Conservation (phyloP, 345 rosid species). For the Arabis hirsuta region DNA sequence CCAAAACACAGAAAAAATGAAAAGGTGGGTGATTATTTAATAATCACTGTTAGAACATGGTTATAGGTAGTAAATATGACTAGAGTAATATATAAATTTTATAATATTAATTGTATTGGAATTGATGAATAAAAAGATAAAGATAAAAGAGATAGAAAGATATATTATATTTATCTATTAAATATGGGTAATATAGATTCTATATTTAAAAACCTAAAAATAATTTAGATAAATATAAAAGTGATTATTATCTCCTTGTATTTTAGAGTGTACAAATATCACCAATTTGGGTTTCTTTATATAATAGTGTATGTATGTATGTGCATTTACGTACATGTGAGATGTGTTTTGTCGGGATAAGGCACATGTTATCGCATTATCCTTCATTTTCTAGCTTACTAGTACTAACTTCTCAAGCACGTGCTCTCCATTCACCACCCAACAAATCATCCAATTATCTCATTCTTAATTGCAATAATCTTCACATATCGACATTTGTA, state of each 20-base stretch:
- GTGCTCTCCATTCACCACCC: slow-evolving; percentile 45
- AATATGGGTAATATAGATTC: too few species aligned
- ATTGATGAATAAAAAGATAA: too few species aligned
- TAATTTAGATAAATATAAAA: too few species aligned
- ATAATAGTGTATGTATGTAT: slow-evolving; percentile 10
- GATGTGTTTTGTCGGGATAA: slow-evolving; percentile 47
- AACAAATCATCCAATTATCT: slow-evolving; percentile 38
- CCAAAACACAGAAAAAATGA: slow-evolving; percentile 5
- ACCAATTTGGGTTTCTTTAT: slow-evolving; percentile 10
- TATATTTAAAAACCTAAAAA: too few species aligned
- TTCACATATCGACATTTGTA: slow-evolving; percentile 31
- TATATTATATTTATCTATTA: too few species aligned
- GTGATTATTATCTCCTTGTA: slow-evolving; percentile 18
- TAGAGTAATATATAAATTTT: too few species aligned
- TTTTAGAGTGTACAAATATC: slow-evolving; percentile 10
- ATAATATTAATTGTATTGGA: too few species aligned
- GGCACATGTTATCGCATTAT: slow-evolving; percentile 48
- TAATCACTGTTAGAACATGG: too few species aligned
- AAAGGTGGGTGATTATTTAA: background rate
- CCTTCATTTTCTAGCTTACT: slow-evolving; percentile 44
- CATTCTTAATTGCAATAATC: slow-evolving; percentile 29
- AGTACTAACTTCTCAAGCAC: slow-evolving; percentile 42
- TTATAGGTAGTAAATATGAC: too few species aligned
- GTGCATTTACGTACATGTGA: slow-evolving; percentile 30
- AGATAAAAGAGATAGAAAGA: too few species aligned